Evolutionary conservation across 2,329 filamentous ascomycete species (phyloP), one percentile per base, ranked within the genome.

Genomic region (Fusarium oligoseptatum): DNA sequence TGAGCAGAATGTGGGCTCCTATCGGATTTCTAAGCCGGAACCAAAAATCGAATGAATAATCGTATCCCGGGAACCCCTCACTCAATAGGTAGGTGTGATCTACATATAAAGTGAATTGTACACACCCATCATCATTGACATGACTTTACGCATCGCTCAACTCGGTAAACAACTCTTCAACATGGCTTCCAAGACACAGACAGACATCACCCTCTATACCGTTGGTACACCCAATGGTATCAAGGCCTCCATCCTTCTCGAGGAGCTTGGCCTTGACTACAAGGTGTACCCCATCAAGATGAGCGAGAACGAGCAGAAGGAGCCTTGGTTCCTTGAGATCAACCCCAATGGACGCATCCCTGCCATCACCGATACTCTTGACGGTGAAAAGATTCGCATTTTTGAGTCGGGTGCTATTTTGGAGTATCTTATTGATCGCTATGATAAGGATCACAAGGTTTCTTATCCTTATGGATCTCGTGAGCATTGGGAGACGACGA

Each of bases 281-380:
- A 91, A 95, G 84, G 89, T 85, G 50, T 89, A 92, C 62, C 87
- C 89, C 50, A 91, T 97, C 78, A 88, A 93, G n/a, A 88, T 97
- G 68, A 85, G 82, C 72, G 93, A 93, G 73, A 93, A 95, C 81
- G 88, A 86, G n/a, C 94, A 97, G 79, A 97, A 97, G 81, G 85
- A 96, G 82, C 90, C 90, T 17, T 97, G 94, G 94, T 98, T 96
- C 84, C 89, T 97, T 32, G 91, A 92, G 62, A 97, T 98, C 85
- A 98, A 98, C 84, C 95, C 95, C 73, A 98, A 98, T 82, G 95
- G 95, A 74, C 93, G 95, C 76, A 97, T 98, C 78, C 95, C 95
- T 5, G 95, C 95, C 67, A 79, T 98, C 60, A 97, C 94, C 9
- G 95, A 98, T 83, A 93, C 88, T 8, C 92, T 94, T 81, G 92